Evolutionary conservation across 148 eudicot species (phyloP), one percentile per base, ranked within the genome.

Genomic region (Fagopyrum tataricum): DNA sequence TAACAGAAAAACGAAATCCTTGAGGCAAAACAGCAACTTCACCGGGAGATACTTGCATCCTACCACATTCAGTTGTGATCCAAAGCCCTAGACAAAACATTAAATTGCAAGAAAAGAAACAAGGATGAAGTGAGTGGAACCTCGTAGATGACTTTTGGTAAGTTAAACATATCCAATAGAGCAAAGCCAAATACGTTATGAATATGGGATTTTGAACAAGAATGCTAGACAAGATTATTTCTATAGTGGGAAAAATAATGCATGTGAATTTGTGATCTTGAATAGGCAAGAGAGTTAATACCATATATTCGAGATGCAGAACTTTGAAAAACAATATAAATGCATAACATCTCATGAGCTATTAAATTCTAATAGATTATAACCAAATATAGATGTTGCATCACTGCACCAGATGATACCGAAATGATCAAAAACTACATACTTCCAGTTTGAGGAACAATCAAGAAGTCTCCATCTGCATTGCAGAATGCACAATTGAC

Each of bases 361-460:
- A 21, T 21, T 56, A 6, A 56, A 56, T 56, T 56, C 4, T 2
- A 56, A 56, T 56, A 56, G 3, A 56, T 7, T 20, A 4, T 21
- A 56, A 2, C 21, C 23, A 56, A 56, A 21, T 26, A 12, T 56
- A 56, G 62, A 56, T 20, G 21, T 23, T 23, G 40, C 67, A 23
- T 2, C 12, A 23, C 24, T 23, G 2, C 37, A 31, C 2, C n/a
- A 14, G 18, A 64, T 37, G 43, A 64, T 39, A 31, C 13, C 13
- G 67, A 4, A 62, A 62, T 31, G 13, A 12, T n/a, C 12, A 64
- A 64, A 64, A 61, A 14, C 31, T 56, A 82, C 93, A 78, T 84
- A 95, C 99, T 88, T 85, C 97, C 99, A 81, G 83, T 61, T 76
- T 95, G 99, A 81, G 97, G 99, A 77, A 95, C 99, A 79, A 95